Percentiles rank a stretch among this genome's conserved stretches.
Evolutionary conservation across 352 stramenopile genomes (phyloP).

Genomic region (Phytophthora kernoviae): DNA sequence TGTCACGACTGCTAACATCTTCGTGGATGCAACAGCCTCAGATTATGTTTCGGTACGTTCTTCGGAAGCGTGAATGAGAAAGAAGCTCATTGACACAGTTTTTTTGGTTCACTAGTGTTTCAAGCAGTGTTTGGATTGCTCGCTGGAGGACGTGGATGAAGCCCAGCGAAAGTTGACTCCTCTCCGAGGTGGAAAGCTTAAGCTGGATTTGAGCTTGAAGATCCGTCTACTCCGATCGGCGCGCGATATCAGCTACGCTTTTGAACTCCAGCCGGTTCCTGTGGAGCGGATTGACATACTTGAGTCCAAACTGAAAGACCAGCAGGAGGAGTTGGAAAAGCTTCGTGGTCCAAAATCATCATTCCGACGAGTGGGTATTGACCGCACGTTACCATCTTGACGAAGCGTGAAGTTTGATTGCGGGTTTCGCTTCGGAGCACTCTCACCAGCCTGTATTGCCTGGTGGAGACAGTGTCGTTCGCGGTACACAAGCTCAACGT

Average conservation of each 20-base stretch:
- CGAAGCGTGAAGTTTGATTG: no score
- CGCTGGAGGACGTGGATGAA: conserved; percentile 1
- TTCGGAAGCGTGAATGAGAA: neutral
- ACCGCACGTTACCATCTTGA: no score
- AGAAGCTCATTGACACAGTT: neutral
- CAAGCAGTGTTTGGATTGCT: conserved; percentile 13
- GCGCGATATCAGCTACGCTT: conserved; percentile 10
- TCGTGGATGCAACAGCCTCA: neutral
- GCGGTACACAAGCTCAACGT: no score
- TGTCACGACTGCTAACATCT: neutral
- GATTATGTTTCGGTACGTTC: conserved; percentile 12
- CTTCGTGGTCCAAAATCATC: conserved; percentile 10
- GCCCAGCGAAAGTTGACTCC: conserved; percentile 2
- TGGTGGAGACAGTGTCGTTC: no score
- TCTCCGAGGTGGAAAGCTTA: neutral
- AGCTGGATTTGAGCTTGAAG: conserved; percentile 17
- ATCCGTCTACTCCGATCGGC: conserved; percentile 11
- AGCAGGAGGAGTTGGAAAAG: conserved; percentile 19
- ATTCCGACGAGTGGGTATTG: no score
- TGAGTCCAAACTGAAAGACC: conserved; percentile 22
- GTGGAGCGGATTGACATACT: conserved; percentile 19
- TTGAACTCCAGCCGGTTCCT: conserved; percentile 12
- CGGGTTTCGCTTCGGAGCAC: no score
- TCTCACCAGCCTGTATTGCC: no score
- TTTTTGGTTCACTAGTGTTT: conserved; percentile 13